phyloP scores from a whole-genome alignment of 129 eudicot genomes.

The Erigeron canadensis region DNA sequence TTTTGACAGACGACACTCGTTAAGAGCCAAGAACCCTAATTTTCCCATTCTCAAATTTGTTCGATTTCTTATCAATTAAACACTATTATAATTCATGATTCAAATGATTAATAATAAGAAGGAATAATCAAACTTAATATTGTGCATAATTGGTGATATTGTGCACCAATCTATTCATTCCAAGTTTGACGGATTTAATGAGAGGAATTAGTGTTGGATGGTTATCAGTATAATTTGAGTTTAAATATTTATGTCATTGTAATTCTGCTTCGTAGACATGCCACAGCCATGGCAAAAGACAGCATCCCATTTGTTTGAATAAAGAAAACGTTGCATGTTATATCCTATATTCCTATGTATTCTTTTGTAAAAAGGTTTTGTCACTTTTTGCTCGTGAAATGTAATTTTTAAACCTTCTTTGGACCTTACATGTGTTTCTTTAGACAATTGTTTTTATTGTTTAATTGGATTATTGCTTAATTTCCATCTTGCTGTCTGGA shows the following conservation, averaged over 20 bases:
- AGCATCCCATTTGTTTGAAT: slow-evolving; percentile 30
- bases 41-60: no score
- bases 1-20: no score
- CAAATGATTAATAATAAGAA: no score
- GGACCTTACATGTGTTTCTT: slow-evolving; percentile 3
- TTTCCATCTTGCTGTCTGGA: background rate
- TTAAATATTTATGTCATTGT: slow-evolving; percentile 24
- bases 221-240: slow-evolving; percentile 28
- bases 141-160: slow-evolving; percentile 29
- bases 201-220: slow-evolving; percentile 28
- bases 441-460: background rate
- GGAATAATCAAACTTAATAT: no score
- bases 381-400: slow-evolving; percentile 6
- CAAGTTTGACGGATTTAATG: slow-evolving; percentile 17
- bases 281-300: slow-evolving; percentile 12
- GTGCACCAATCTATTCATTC: slow-evolving; percentile 31
- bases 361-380: slow-evolving; percentile 18
- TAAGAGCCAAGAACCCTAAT: no score
- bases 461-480: no score
- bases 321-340: slow-evolving; percentile 22
- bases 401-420: slow-evolving; percentile 17
- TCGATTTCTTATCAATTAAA: no score
- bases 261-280: slow-evolving; percentile 24
- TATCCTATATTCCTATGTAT: slow-evolving; percentile 25
- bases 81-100: no score